These are phyloP conservation scores for Blastocladiella britannica DNA, from an alignment of 192 early-diverging fungal genomes.

Conservation along the genomic window DNA sequence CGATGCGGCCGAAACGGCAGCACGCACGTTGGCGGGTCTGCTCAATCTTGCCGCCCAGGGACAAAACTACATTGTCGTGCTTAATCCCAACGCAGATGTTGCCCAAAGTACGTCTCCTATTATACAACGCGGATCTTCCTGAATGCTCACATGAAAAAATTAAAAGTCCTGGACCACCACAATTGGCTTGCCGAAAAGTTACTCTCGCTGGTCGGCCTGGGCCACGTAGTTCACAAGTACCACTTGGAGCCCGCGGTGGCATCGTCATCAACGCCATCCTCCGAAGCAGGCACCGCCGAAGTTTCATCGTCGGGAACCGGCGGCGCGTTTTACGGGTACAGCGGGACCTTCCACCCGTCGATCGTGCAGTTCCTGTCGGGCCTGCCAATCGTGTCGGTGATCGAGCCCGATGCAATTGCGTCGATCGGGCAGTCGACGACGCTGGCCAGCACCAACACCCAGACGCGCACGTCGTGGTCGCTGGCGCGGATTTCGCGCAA, in stretches of 20 bases:
- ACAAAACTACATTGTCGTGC: not conserved
- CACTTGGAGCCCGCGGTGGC: no score
- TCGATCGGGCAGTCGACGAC: not conserved
- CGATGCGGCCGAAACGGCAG: no score
- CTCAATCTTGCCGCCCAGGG: not conserved
- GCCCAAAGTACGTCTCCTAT: not conserved
- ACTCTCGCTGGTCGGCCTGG: not conserved
- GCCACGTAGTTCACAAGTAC: not conserved
- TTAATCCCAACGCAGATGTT: not conserved
- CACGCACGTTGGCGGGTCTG: no score
- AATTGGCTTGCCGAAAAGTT: not conserved
- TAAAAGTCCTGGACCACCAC: not conserved
- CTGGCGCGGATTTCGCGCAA: not conserved
- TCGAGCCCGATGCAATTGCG: not conserved
- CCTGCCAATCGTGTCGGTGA: not conserved
- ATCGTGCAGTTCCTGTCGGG: not conserved
- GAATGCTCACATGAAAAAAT: not conserved
- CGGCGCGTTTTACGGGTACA: not conserved
- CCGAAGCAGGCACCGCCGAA: no score
- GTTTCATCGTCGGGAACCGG: no score
- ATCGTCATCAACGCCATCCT: no score
- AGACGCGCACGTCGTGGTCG: not conserved
- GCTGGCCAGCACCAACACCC: no score
- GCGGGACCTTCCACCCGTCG: not conserved
- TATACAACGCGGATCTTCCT: not conserved